Base-by-base conservation (phyloP, 164 flowering plant species). In the Litsea cubeba region DNA sequence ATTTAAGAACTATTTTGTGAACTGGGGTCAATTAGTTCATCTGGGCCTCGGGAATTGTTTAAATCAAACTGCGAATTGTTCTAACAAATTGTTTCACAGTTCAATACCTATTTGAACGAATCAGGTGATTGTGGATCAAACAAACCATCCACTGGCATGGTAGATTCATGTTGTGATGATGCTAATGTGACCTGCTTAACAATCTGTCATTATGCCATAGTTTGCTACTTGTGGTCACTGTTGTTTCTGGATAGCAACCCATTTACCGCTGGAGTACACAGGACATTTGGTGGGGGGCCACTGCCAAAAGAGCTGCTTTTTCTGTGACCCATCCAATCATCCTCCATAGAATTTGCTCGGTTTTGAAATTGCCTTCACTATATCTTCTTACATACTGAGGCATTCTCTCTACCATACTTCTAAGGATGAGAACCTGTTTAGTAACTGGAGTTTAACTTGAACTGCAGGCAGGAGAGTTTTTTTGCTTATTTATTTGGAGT, bases 401-500 rank as follows among this genome's bases (percentile, higher is more conserved):
- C 32, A 30, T 30, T 30, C 32, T 30, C 32, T 30, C 22, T 8
- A 23, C 20, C 65, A 62, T 62, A 20, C 10, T 30, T 23, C 10
- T 23, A 22, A 22, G 26, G 20, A 50, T 66, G 58, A 15, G 35
- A 18, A 57, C 26, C 49, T 69, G 71, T 69, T 68, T 67, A n/a
- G 70, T 50, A 63, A 72, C 17, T 72, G 65, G 58, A 73, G 67
- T 2, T 18, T 74, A 12, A 50, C 28, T 73, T 78, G 69, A 57
- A 79, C 72, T 68, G 24, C 76, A 92, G 97, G 85, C 98, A 94
- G 84, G 97, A 94, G 85, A 94, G 98, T 76, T 94, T 90, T 76
- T 94, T 94, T 74, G 97, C 98, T 28, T 92, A 94, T 79, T 83
- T 94, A 78, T 94, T 94, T 85, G 98, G 98, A 79, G 97, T 92